These are phyloP conservation scores for Solanum ossicruentum DNA, from an alignment of 257 asterid species.

Conservation along the genomic window DNA sequence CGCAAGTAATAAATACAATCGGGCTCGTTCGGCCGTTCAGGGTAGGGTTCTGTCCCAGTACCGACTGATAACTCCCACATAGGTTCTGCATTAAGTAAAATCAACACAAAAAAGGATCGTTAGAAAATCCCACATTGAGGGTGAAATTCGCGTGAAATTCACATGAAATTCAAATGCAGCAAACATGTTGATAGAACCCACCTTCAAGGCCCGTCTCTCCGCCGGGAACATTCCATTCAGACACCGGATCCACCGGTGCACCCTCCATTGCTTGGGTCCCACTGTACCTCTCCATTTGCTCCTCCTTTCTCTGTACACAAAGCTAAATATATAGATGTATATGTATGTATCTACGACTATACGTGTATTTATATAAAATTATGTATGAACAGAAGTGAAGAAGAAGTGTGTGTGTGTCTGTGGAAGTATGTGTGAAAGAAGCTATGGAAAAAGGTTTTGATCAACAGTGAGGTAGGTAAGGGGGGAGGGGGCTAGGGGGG, in stretches of 20 bases:
- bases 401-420: background rate
- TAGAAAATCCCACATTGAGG: background rate
- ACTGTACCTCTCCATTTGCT: constrained; percentile 43
- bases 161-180: constrained; percentile 32
- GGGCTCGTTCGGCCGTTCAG: constrained; percentile 75
- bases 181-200: constrained; percentile 2
- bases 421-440: background rate
- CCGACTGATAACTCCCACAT: constrained; percentile 81
- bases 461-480: background rate
- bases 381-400: background rate
- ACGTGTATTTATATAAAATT: background rate
- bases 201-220: constrained; percentile 79
- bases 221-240: constrained; percentile 71
- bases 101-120: constrained; percentile 7
- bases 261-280: constrained; percentile 47
- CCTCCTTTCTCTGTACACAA: constrained; percentile 2
- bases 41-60: constrained; percentile 64
- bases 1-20: constrained; percentile 81
- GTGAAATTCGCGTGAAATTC: constrained; percentile 30
- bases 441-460: background rate
- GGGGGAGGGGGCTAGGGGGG: too few species aligned
- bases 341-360: background rate
- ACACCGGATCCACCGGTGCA: constrained; percentile 50
- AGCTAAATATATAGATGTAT: background rate
- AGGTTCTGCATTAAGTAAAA: constrained; percentile 61